Evolutionary conservation across 1,284 basidiomycete species (phyloP).

Genomic region (Ganoderma boninense): DNA sequence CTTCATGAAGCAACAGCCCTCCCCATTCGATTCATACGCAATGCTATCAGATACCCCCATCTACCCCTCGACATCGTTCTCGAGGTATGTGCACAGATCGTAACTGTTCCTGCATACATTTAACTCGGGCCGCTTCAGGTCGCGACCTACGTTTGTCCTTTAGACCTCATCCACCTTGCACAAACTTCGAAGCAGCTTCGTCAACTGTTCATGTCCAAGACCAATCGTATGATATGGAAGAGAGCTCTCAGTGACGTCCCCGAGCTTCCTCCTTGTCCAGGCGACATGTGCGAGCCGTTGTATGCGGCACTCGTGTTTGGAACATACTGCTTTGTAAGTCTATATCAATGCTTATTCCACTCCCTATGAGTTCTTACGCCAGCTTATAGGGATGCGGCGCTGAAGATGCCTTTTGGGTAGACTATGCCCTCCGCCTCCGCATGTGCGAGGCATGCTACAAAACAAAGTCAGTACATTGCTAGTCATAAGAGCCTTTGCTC

Average conservation of each 20-base stretch:
- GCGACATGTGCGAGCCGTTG: conserved; percentile 31
- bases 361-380: background rate
- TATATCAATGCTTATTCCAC: background rate
- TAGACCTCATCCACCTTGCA: background rate
- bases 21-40: no score
- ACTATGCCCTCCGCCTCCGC: background rate
- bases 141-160: background rate
- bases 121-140: background rate
- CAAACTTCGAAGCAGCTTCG: background rate
- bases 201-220: background rate
- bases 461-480: background rate
- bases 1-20: no score
- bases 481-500: background rate
- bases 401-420: background rate
- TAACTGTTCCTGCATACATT: no score
- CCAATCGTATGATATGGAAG: background rate
- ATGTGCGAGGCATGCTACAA: background rate
- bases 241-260: background rate
- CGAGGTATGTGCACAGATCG: no score
- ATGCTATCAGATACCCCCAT: no score
- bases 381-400: background rate
- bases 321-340: background rate
- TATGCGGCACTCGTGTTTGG: conserved; percentile 37
- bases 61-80: no score
- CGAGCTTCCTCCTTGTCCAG: conserved; percentile 32